phyloP scores from a whole-genome alignment of 1,284 basidiomycete genomes.

The Xerocomus amazonicus region DNA sequence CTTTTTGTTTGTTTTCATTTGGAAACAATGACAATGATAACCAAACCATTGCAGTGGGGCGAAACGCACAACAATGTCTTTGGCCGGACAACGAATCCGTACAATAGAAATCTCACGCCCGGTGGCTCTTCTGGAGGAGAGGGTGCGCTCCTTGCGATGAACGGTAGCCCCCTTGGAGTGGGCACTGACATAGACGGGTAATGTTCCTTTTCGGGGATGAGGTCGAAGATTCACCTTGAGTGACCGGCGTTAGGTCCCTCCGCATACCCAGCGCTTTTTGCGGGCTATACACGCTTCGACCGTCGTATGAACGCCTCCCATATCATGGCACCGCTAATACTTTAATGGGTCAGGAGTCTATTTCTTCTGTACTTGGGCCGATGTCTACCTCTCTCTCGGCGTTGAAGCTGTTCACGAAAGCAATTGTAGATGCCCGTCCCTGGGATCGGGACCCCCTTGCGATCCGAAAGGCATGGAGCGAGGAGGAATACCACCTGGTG shows the following conservation, averaged over 20 bases:
- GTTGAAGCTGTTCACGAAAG: constrained; percentile 63
- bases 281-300: constrained; percentile 69
- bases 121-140: constrained; percentile 70
- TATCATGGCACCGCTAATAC: constrained; percentile 65
- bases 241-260: constrained; percentile 45
- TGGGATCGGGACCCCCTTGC: constrained; percentile 70
- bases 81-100: constrained; percentile 67
- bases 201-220: constrained; percentile 1
- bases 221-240: background rate
- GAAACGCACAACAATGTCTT: constrained; percentile 66
- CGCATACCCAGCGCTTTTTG: constrained; percentile 69
- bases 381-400: constrained; percentile 57
- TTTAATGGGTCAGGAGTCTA: constrained; percentile 68
- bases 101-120: constrained; percentile 49
- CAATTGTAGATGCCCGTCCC: constrained; percentile 51
- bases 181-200: constrained; percentile 71
- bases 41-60: constrained; percentile 60
- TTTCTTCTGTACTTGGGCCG: constrained; percentile 73
- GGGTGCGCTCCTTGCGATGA: constrained; percentile 57
- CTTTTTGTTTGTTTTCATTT: background rate
- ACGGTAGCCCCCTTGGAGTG: constrained; percentile 61
- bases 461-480: constrained; percentile 63
- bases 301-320: constrained; percentile 69
- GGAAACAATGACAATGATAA: background rate
- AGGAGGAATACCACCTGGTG: constrained; percentile 51